A percentile compares a stretch with the other conserved stretches of the same genome.
Conservation (phyloP, 148 eudicot genomes). For the Rheum nobile region DNA sequence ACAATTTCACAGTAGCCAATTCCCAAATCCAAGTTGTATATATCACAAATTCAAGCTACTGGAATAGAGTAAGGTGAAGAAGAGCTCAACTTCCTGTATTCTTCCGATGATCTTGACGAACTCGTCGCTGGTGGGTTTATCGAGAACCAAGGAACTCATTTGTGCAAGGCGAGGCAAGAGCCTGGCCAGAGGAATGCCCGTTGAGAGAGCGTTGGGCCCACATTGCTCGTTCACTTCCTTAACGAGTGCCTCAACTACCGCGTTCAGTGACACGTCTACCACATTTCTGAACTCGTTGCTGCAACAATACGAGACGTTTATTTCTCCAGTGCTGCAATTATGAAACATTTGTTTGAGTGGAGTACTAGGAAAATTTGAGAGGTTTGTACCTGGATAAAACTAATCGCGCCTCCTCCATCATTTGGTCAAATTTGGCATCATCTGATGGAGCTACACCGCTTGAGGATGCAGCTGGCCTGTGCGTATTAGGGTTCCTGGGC, state of each 20-base stretch:
- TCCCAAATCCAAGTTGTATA: background rate
- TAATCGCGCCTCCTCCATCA: slow-evolving; percentile 60
- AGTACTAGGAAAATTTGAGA: background rate
- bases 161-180: slow-evolving; percentile 59
- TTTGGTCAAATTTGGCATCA: slow-evolving; percentile 56
- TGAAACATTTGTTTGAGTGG: background rate
- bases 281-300: slow-evolving; percentile 71
- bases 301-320: slow-evolving; percentile 14
- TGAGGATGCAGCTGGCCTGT: slow-evolving; percentile 30
- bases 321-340: no score
- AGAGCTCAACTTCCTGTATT: slow-evolving; percentile 69
- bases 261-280: slow-evolving; percentile 52
- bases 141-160: slow-evolving; percentile 47
- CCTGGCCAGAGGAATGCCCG: slow-evolving; percentile 69
- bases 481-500: slow-evolving; percentile 47
- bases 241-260: slow-evolving; percentile 38
- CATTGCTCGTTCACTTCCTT: slow-evolving; percentile 41
- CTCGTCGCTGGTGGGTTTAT: slow-evolving; percentile 47
- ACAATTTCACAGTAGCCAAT: background rate
- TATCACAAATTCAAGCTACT: slow-evolving; percentile 16
- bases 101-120: slow-evolving; percentile 43
- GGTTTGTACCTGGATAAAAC: slow-evolving; percentile 61
- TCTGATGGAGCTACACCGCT: slow-evolving; percentile 24
- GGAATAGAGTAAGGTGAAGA: slow-evolving; percentile 80
- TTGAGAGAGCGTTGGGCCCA: slow-evolving; percentile 30